Evolutionary conservation across 306 rosid species (phyloP), one percentile per base, ranked within the genome.

Genomic region (Comarum palustre): DNA sequence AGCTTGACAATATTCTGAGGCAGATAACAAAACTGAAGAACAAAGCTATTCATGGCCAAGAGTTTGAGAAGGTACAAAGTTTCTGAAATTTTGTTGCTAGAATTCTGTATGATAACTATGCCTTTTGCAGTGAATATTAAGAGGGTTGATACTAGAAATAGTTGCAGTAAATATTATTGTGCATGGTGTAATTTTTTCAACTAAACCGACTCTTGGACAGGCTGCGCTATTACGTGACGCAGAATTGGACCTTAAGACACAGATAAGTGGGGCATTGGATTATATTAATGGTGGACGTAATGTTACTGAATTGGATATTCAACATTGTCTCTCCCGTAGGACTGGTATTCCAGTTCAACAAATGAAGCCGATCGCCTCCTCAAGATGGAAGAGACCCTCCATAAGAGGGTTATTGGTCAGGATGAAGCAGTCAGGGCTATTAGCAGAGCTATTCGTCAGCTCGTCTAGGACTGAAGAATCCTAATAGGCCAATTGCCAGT

Each of bases 371-470:
- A 85, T 51, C 96, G 95, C 62, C 96, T 92, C 22, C 98, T 92
- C 76, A 92, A 90, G 87, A 92, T 92, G 98, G 98, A 92, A 86
- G 98, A 90, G 57, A 85, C 98, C 43, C 87, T 92, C 70, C 98
- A 92, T 70, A 88, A 73, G 84, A 83, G 98, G 71, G 86, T 92
- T 75, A 75, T 92, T 68, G 98, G 98, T 69, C 98, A 92, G 71
- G 92, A 92, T 79, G 98, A 92, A 77, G 98, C 98, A 46, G 98
- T 92, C 22, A 84, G 78, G 75, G 98, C 98, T 75, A 92, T 92
- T 77, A 90, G 98, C 57, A 84, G 96, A 63, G 98, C 95, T 32
- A 88, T 92, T 54, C 95, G 98, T n/a, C 80, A 51, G 98, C 96
- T 29, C 92, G 96, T 70, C 96, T 92, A 75, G 96, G 98, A 51